Percentiles rank a stretch among this genome's conserved stretches.
These are phyloP conservation scores for Yamadazyma laniorum DNA, from an alignment of 805 yeast genomes.

Conservation along the genomic window DNA sequence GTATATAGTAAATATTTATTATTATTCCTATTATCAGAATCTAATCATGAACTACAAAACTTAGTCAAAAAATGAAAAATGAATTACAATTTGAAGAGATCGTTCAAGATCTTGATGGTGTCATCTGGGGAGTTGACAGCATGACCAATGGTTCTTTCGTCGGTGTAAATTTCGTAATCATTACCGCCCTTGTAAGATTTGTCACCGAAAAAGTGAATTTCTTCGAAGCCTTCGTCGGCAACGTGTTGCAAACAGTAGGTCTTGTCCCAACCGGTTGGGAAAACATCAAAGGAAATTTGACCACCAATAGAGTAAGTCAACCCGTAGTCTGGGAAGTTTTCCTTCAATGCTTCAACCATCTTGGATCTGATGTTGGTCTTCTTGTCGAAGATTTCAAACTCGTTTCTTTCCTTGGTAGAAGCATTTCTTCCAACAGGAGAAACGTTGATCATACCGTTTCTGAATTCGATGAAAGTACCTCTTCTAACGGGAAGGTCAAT, in stretches of 20 bases:
- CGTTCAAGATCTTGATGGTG: slow-evolving; percentile 81
- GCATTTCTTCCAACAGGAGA: slow-evolving; percentile 99
- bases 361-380: slow-evolving; percentile 77
- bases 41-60: neutral
- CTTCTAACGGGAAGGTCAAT: slow-evolving; percentile 94
- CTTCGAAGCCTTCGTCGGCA: slow-evolving; percentile 75
- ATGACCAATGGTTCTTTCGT: slow-evolving; percentile 93
- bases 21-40: neutral
- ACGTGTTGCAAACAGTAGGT: slow-evolving; percentile 96
- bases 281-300: slow-evolving; percentile 97
- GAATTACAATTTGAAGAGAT: slow-evolving; percentile 59
- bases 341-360: slow-evolving; percentile 81
- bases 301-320: slow-evolving; percentile 98
- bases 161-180: slow-evolving; percentile 94
- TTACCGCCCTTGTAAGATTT: slow-evolving; percentile 97
- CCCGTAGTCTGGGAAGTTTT: slow-evolving; percentile 76
- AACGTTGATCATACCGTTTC: slow-evolving; percentile 98
- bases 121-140: slow-evolving; percentile 88
- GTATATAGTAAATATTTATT: neutral
- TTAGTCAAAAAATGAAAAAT: neutral
- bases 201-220: slow-evolving; percentile 98
- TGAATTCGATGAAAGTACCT: slow-evolving; percentile 98
- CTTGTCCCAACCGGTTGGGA: slow-evolving; percentile 99
- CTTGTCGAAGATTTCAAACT: slow-evolving; percentile 82
- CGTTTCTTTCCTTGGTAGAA: slow-evolving; percentile 88